phyloP scores from a whole-genome alignment of 2,329 filamentous ascomycete genomes.

The Beauveria pseudobassiana region DNA sequence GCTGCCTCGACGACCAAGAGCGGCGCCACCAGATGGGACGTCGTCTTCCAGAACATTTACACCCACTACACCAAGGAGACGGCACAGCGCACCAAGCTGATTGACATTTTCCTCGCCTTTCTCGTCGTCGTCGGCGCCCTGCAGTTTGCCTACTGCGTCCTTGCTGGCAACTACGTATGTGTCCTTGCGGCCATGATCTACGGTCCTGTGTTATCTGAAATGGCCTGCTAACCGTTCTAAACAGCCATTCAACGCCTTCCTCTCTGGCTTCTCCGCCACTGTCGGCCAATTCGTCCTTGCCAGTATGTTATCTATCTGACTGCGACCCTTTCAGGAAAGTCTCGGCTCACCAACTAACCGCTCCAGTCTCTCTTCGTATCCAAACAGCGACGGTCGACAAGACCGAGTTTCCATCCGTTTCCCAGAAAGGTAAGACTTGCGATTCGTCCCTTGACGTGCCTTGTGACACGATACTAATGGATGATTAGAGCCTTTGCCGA shows the following conservation, averaged over 20 bases:
- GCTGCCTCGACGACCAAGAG: slow-evolving; percentile 19
- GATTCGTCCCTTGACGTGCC: neutral
- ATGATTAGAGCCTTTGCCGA: slow-evolving; percentile 79
- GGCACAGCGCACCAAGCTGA: slow-evolving; percentile 82
- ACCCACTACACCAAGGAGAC: slow-evolving; percentile 73
- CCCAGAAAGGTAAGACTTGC: slow-evolving; percentile 64
- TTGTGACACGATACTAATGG: neutral
- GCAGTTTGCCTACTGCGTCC: slow-evolving; percentile 87
- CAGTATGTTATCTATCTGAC: slow-evolving; percentile 43
- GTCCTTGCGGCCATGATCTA: neutral
- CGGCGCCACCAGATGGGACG: slow-evolving; percentile 35
- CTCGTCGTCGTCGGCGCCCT: slow-evolving; percentile 77
- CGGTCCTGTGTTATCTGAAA: neutral
- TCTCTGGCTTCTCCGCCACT: slow-evolving; percentile 87
- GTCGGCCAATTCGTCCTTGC: slow-evolving; percentile 98
- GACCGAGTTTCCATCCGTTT: slow-evolving; percentile 66
- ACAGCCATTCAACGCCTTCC: slow-evolving; percentile 97
- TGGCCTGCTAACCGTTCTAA: slow-evolving; percentile 15
- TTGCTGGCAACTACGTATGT: slow-evolving; percentile 91
- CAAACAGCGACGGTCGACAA: slow-evolving; percentile 84
- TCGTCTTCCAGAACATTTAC: slow-evolving; percentile 65
- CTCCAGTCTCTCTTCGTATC: slow-evolving; percentile 66
- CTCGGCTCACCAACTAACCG: slow-evolving; percentile 1
- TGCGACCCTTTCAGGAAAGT: neutral
- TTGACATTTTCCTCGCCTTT: slow-evolving; percentile 87